phyloP scores from a whole-genome alignment of 73 alveolate species.

The Paramecium bursaria region DNA sequence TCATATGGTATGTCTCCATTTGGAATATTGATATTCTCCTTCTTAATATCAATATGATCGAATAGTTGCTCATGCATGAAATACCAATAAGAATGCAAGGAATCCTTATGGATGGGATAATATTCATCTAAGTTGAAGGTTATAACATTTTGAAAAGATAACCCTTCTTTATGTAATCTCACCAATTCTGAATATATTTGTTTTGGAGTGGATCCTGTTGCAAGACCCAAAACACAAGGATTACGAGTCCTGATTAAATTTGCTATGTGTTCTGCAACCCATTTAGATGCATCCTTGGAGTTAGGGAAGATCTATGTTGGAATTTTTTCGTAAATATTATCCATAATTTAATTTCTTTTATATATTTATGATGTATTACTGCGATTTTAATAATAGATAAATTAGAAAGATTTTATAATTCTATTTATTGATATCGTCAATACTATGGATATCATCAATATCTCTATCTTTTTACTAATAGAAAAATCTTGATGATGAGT shows the following conservation, averaged over 20 bases:
- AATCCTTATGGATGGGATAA: conserved; percentile 75
- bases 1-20: conserved; percentile 75
- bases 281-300: not conserved
- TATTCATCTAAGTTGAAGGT: conserved; percentile 91
- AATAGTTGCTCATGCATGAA: conserved; percentile 69
- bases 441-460: too few species aligned
- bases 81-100: conserved; percentile 57
- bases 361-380: too few species aligned
- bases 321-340: conserved; percentile 13
- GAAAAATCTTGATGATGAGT: too few species aligned
- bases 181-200: conserved; percentile 78
- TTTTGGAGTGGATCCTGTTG: conserved; percentile 90
- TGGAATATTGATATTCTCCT: conserved; percentile 78
- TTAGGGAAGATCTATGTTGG: conserved; percentile 26
- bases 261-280: conserved; percentile 39
- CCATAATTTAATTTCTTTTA: too few species aligned
- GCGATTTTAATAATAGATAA: too few species aligned
- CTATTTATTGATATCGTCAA: too few species aligned
- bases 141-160: conserved; percentile 79
- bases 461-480: too few species aligned
- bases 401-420: too few species aligned
- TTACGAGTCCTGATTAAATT: not conserved
- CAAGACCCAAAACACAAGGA: conserved; percentile 80
- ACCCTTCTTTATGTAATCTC: conserved; percentile 79
- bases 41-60: conserved; percentile 74